Percentiles rank a stretch among this genome's conserved stretches.
phyloP scores from a whole-genome alignment of 257 asterid species.

The Thymus mandschuricus region DNA sequence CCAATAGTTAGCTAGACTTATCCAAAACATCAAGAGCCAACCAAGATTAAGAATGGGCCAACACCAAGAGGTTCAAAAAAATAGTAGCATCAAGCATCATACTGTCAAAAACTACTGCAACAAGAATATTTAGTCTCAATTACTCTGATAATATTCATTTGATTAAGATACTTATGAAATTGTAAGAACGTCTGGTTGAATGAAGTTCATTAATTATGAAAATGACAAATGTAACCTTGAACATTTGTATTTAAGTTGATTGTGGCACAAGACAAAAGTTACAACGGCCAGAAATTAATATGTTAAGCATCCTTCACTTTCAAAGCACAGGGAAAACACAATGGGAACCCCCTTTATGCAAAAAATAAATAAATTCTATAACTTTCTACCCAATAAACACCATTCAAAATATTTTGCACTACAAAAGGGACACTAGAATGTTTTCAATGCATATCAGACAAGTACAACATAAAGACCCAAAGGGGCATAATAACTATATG shows the following conservation, averaged over 20 bases:
- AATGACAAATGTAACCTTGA: not conserved
- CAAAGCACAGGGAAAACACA: constrained; percentile 15
- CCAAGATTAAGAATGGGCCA: not conserved
- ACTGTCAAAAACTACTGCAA: not conserved
- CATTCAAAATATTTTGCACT: constrained; percentile 15
- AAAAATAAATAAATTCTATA: not conserved
- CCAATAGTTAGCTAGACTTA: constrained; percentile 25
- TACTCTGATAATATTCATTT: not conserved
- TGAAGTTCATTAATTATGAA: not conserved
- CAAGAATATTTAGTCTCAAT: constrained; percentile 13
- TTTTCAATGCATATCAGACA: constrained; percentile 6
- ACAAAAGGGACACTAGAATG: constrained; percentile 18
- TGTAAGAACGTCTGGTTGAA: not conserved
- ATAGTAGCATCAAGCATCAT: constrained; percentile 8
- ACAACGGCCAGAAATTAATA: not conserved
- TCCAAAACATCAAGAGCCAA: constrained; percentile 21
- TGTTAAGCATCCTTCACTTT: not conserved
- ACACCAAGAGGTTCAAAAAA: not conserved
- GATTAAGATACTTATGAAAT: not conserved
- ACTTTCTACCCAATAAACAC: constrained; percentile 9
- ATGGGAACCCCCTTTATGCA: not conserved
- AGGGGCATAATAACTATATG: constrained; percentile 26
- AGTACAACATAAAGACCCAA: not conserved
- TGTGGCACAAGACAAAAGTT: not conserved
- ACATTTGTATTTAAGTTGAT: not conserved